Conservation (phyloP, 2,329 filamentous ascomycete genomes). For the Clarireedia monteithiana region DNA sequence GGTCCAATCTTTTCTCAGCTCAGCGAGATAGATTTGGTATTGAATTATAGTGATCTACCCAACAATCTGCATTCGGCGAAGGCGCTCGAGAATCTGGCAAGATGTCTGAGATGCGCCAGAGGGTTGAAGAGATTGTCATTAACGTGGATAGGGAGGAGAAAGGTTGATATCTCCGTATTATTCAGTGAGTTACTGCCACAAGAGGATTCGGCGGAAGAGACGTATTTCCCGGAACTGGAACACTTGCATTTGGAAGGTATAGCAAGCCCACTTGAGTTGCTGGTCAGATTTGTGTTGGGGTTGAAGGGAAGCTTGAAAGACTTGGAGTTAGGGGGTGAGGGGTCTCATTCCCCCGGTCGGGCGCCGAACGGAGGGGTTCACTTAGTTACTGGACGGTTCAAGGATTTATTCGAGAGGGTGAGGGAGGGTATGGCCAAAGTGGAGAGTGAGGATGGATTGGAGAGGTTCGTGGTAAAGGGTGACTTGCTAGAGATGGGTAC, state of each 20-base stretch:
- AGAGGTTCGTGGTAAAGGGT: slow-evolving; percentile 39
- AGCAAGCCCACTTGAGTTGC: not conserved
- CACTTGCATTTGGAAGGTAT: not conserved
- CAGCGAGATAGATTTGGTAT: slow-evolving; percentile 13
- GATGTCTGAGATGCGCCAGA: slow-evolving; percentile 13
- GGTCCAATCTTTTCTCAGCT: slow-evolving; percentile 13
- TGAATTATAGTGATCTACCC: slow-evolving; percentile 18
- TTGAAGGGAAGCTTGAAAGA: slow-evolving; percentile 30
- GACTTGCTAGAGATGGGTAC: slow-evolving; percentile 22
- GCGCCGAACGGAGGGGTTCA: slow-evolving; percentile 37
- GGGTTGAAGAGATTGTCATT: slow-evolving; percentile 11
- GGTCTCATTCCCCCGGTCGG: slow-evolving; percentile 32
- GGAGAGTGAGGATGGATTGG: slow-evolving; percentile 29
- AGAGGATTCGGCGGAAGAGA: too few species aligned
- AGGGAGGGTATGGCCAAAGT: slow-evolving; percentile 18
- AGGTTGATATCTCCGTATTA: not conserved
- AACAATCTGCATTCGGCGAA: not conserved
- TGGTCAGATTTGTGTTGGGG: not conserved
- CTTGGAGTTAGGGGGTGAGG: slow-evolving; percentile 39
- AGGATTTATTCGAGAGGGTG: slow-evolving; percentile 36
- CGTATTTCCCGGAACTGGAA: not conserved
- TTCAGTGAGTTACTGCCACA: too few species aligned
- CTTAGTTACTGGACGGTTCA: slow-evolving; percentile 38
- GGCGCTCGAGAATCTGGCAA: slow-evolving; percentile 15
- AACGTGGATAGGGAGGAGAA: not conserved